Percentiles rank a stretch among this genome's conserved stretches.
Conservation (phyloP, 2,329 filamentous ascomycete species). For the Leptoxyphium fumago region DNA sequence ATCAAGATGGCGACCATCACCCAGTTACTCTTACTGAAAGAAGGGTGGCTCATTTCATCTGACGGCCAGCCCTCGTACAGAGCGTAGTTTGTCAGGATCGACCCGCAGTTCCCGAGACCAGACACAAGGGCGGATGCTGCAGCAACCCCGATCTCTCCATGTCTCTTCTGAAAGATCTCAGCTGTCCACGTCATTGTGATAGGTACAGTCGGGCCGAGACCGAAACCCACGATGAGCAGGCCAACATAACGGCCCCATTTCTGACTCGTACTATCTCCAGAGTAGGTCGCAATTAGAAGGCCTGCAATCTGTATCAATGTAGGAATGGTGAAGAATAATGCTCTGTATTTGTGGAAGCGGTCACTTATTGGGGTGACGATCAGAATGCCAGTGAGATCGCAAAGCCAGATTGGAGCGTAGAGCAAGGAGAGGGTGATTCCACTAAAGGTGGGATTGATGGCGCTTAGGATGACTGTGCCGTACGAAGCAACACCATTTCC, state of each 20-base stretch:
- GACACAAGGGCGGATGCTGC: conserved; percentile 75
- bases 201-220: conserved; percentile 77
- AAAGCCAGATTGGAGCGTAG: conserved; percentile 82
- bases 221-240: conserved; percentile 79
- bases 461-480: conserved; percentile 69
- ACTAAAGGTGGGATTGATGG: conserved; percentile 59
- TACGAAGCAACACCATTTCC: conserved; percentile 84
- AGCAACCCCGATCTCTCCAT: conserved; percentile 82
- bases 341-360: conserved; percentile 66
- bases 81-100: conserved; percentile 76
- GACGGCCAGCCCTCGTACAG: conserved; percentile 76
- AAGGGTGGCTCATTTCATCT: conserved; percentile 42
- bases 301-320: conserved; percentile 69
- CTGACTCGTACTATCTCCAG: conserved; percentile 37
- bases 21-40: conserved; percentile 48
- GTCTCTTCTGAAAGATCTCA: conserved; percentile 77
- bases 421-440: conserved; percentile 65
- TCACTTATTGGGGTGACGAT: conserved; percentile 75
- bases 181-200: conserved; percentile 91
- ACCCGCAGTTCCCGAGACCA: conserved; percentile 73
- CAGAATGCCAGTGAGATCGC: conserved; percentile 70
- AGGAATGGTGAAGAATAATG: conserved; percentile 66
- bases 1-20: conserved; percentile 77
- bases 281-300: conserved; percentile 67
- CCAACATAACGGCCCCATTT: conserved; percentile 80